Evolutionary conservation across 805 yeast genomes (phyloP), one percentile per base, ranked within the genome.

Genomic region (Schwanniomyces sp.): DNA sequence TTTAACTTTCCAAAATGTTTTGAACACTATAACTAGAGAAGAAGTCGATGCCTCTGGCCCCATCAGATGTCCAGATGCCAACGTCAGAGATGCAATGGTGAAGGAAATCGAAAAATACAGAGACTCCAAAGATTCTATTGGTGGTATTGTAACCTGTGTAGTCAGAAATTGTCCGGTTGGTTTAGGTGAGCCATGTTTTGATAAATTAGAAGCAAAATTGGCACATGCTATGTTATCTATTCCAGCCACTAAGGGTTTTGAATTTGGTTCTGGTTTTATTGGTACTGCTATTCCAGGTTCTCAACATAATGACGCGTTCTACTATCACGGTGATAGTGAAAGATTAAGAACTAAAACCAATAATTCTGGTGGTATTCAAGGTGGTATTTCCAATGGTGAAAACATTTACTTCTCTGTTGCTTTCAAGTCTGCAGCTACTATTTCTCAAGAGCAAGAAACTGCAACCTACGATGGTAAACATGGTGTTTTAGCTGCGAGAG

Each of bases 141-240:
- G 99, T 53, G 99, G 99, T 60, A 88, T 92, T 38, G 99, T 94
- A 47, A 94, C 99, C 7, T 94, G 99, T 77, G 98, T 94, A 16
- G 80, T 94, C 40, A 83, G 98, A 69, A 92, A 94, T 69, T 81
- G 88, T 55, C 99, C 99, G 34, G 76, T 86, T 45, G 98, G 98
- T n/a, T 78, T 94, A 38, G 99, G 99, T 54, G 99, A 94, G 74
- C 99, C 99, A 26, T 90, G 91, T 52, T 94, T 94, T 65, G 99
- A 94, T 70, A 94, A 94, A 73, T 75, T 94, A 52, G 99, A 94
- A 76, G 99, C 99, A 28, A 71, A 81, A 60, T 78, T 94, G 53
- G 99, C 98, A 11, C 99, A 94, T 65, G 98, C 98, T 44, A 94
- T 94, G 99, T 74, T 94, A 54, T 91, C 97, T 2, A 82, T 94